phyloP scores from a whole-genome alignment of 176 grass and related monocot genomes.

The Oropetium thomaeum region DNA sequence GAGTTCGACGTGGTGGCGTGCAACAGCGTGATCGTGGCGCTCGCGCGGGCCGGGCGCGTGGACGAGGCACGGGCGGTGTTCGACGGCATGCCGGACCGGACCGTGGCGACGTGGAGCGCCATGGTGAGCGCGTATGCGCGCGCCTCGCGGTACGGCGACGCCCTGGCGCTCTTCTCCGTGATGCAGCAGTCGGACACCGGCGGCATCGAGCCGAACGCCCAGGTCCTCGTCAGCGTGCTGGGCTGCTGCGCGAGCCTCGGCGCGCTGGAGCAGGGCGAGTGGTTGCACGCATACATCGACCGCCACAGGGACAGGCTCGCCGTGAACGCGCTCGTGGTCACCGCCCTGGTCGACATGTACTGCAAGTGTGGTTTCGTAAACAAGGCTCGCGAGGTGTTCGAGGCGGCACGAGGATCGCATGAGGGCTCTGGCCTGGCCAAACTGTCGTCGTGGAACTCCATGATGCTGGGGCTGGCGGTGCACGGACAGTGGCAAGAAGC shows the following conservation, averaged over 20 bases:
- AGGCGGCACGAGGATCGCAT: background rate
- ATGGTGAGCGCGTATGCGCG: conserved; percentile 62
- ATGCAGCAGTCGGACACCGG: conserved; percentile 63
- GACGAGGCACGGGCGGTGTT: conserved; percentile 54
- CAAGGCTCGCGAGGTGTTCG: conserved; percentile 56
- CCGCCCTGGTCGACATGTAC: conserved; percentile 70
- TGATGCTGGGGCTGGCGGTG: conserved; percentile 60
- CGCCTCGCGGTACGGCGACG: conserved; percentile 39
- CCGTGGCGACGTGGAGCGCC: conserved; percentile 61
- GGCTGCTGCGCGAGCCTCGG: conserved; percentile 55
- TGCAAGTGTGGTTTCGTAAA: conserved; percentile 57
- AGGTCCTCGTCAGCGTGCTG: conserved; percentile 60
- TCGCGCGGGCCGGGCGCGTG: conserved; percentile 38
- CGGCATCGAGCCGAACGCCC: conserved; percentile 61
- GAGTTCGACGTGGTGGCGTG: conserved; percentile 55
- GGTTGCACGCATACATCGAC: conserved; percentile 62
- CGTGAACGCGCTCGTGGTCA: conserved; percentile 53
- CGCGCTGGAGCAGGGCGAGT: conserved; percentile 62
- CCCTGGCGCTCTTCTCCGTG: conserved; percentile 44
- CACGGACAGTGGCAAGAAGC: conserved; percentile 48
- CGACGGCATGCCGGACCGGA: conserved; percentile 54
- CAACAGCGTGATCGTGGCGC: conserved; percentile 66
- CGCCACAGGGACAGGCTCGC: conserved; percentile 8
- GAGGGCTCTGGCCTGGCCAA: conserved; percentile 30
- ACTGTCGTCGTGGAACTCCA: conserved; percentile 70